Evolutionary conservation across 257 asterid genomes (phyloP), one percentile per base, ranked within the genome.

Genomic region (Sherardia arvensis): DNA sequence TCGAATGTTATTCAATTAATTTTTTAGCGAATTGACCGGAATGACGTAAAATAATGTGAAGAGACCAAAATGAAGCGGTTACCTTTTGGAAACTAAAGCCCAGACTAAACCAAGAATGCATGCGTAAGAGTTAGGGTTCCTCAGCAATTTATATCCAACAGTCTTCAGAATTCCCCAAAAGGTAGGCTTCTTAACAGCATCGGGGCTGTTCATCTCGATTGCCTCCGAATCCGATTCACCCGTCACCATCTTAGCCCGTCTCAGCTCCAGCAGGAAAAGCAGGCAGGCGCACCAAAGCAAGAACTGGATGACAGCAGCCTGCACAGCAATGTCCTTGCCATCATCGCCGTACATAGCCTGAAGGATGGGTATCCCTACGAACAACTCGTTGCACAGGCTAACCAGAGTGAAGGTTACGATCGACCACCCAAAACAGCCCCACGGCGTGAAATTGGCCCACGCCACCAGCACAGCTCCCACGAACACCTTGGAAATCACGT

Each of bases 341-440:
- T 66, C 4, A 1, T 51, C 61, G 7, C 87, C 94, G 27, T 86
- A 85, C 96, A 88, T 84, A 68, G 98, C 90, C 28, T 51, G 56
- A 55, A 91, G 30, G 5, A 86, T 33, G 0, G 98, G 95, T 8
- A 80, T 90, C 0, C 96, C 98, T 0, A 91, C 83, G 55, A 88
- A 87, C 17, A 88, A 70, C 1, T 89, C 78, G 67, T 84, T 86
- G 59, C 71, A 86, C 15, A 84, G 38, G 36, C 84, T 75, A 0
- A 91, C 77, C 15, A 91, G 53, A 0, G 86, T 71, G 72, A 82
- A 91, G 1, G 77, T 71, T 0, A 95, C 83, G 8, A 88, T 79
- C 0, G 82, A 84, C 96, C 97, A 90, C 0, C 78, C 49, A 7
- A 78, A 68, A 11, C 59, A 53, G 1, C 88, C 87, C 0, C 68